Evolutionary conservation across 495 filamentous ascomycete species (phyloP).

Genomic region (Neurospora tetraspora): DNA sequence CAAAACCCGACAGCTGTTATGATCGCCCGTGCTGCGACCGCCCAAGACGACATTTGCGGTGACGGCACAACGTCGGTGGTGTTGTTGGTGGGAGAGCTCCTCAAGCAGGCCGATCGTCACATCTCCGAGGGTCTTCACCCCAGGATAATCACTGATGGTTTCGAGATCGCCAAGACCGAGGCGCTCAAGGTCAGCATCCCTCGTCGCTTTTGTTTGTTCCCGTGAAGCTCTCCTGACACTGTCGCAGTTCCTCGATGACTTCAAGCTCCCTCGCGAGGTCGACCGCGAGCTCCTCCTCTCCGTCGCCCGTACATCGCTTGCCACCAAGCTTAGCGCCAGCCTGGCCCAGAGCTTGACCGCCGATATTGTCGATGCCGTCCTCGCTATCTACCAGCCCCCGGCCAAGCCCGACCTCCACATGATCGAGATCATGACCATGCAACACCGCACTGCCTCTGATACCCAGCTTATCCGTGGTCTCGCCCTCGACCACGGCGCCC

Average conservation of each 20-base stretch:
- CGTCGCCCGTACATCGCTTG: constrained; percentile 87
- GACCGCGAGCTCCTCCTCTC: constrained; percentile 91
- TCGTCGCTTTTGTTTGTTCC: background rate
- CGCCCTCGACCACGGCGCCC: constrained; percentile 88
- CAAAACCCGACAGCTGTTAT: constrained; percentile 92
- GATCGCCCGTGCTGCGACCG: constrained; percentile 96
- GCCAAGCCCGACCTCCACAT: constrained; percentile 96
- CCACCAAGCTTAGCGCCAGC: constrained; percentile 82
- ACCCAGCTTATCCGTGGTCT: constrained; percentile 91
- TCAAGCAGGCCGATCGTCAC: constrained; percentile 94
- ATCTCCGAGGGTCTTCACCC: constrained; percentile 93
- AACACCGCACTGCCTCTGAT: constrained; percentile 91
- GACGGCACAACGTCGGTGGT: constrained; percentile 98
- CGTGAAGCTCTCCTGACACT: constrained; percentile 8
- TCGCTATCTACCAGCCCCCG: constrained; percentile 82
- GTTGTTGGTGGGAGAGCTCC: constrained; percentile 84
- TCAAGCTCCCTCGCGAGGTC: constrained; percentile 78
- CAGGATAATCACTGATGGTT: constrained; percentile 93
- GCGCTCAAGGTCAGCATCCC: constrained; percentile 60
- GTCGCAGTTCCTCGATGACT: constrained; percentile 78
- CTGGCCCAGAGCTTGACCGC: constrained; percentile 88
- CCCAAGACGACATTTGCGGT: constrained; percentile 96
- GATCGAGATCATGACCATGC: constrained; percentile 99
- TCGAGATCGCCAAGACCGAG: constrained; percentile 92
- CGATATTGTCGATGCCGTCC: constrained; percentile 88